phyloP scores from a whole-genome alignment of 2,329 filamentous ascomycete species.

The Colletotrichum cordylinicola region DNA sequence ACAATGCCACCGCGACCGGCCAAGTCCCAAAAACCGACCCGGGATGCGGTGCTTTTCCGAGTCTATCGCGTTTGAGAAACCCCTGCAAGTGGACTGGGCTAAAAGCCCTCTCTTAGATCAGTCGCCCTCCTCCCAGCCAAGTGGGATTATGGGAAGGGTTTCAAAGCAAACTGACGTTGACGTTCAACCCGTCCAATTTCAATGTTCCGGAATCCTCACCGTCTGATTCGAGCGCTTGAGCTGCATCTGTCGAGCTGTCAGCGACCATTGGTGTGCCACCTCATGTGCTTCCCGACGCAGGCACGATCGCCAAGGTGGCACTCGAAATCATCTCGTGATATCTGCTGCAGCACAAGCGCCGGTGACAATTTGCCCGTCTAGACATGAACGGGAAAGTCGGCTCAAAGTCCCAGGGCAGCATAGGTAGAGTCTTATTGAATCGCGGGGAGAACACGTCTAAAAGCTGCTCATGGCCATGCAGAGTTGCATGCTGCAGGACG shows the following conservation, averaged over 20 bases:
- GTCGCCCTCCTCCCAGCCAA: background rate
- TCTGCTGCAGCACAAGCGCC: background rate
- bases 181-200: background rate
- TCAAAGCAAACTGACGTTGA: background rate
- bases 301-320: background rate
- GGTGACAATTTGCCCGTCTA: background rate
- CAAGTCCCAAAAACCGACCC: background rate
- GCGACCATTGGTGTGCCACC: background rate
- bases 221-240: background rate
- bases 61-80: background rate
- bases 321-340: background rate
- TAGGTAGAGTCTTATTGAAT: background rate
- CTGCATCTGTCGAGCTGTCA: background rate
- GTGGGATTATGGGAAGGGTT: background rate
- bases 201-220: background rate
- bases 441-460: background rate
- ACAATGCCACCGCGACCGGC: background rate
- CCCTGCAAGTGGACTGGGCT: background rate
- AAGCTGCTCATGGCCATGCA: background rate
- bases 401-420: background rate
- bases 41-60: background rate
- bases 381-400: background rate
- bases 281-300: background rate
- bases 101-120: background rate
- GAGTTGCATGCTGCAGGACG: conserved; percentile 2